Evolutionary conservation across 129 eudicot genomes (phyloP), one percentile per base, ranked within the genome.

Genomic region (Artemisia tridentata): DNA sequence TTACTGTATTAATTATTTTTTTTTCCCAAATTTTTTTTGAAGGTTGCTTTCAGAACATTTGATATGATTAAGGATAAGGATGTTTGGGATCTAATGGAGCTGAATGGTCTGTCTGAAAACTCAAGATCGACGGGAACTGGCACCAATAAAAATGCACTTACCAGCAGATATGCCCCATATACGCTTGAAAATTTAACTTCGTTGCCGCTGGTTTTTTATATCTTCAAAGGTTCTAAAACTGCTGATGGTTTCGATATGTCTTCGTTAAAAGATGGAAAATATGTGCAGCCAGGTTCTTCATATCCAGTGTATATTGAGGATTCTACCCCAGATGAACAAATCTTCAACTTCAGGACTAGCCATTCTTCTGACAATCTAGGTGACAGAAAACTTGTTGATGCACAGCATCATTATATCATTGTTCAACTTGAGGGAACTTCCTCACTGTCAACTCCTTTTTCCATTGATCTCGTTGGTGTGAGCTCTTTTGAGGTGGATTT

Each of bases 381-480:
- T 27, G 95, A 81, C 23, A 84, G 75, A 34, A 84, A 84, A 54
- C 71, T 76, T 61, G 79, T 60, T 53, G 83, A 82, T 71, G 82
- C 83, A 60, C 85, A 87, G 65, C 99, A 90, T 83, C 88, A 82
- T 71, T 90, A 85, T 81, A 78, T 95, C 53, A 51, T 72, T 65
- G 77, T 90, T 73, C 96, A 85, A 73, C 85, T 90, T 76, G 97
- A 95, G 80, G 99, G 97, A 72, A 86, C 97, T n/a, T 80, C 91
- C 72, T 75, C 65, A 13, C 80, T 80, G 17, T 95, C 97, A 1
- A 55, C 81, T 78, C 99, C 99, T 25, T 84, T 90, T 65, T 95
- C 99, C 19, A 85, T 95, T 85, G 97, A 95, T 81, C 92, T 90
- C 71, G 99, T 90, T 58, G 99, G 99, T 27, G 89, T 85, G 20